phyloP scores from a whole-genome alignment of 805 yeast genomes.

The Kazachstania taianensis region DNA sequence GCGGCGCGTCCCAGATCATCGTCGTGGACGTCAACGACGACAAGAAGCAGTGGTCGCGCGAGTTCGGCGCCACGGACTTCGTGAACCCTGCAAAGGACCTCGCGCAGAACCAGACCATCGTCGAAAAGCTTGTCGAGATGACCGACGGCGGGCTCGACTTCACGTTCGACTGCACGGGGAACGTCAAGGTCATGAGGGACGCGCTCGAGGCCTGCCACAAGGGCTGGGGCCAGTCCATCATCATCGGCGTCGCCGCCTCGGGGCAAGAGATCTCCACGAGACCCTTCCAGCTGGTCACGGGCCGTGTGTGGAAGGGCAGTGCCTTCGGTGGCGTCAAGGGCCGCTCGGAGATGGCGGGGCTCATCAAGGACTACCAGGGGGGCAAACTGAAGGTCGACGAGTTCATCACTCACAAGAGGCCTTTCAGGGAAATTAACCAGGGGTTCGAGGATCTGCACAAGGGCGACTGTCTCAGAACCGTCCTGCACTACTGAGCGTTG shows the following conservation, averaged over 20 bases:
- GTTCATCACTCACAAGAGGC: slow-evolving; percentile 84
- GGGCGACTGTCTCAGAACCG: slow-evolving; percentile 93
- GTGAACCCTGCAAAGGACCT: slow-evolving; percentile 67
- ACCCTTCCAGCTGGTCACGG: slow-evolving; percentile 98
- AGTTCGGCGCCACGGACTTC: slow-evolving; percentile 94
- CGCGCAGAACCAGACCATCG: slow-evolving; percentile 65
- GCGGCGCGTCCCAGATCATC: slow-evolving; percentile 72
- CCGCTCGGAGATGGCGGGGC: slow-evolving; percentile 84
- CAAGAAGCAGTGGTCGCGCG: slow-evolving; percentile 75
- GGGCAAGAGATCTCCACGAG: slow-evolving; percentile 94
- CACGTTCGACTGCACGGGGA: slow-evolving; percentile 98
- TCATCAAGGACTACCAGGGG: slow-evolving; percentile 73
- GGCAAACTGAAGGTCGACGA: slow-evolving; percentile 87
- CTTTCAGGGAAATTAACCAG: slow-evolving; percentile 64
- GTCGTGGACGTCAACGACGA: slow-evolving; percentile 80
- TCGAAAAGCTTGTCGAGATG: slow-evolving; percentile 71
- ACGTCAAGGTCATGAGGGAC: slow-evolving; percentile 85
- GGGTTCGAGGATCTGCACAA: slow-evolving; percentile 93
- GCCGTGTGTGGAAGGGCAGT: slow-evolving; percentile 97
- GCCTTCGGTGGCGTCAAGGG: slow-evolving; percentile 99
- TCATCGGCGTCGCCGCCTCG: slow-evolving; percentile 98
- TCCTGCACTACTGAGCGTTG: slow-evolving; percentile 35
- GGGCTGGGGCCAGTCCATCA: slow-evolving; percentile 96
- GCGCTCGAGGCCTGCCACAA: slow-evolving; percentile 97
- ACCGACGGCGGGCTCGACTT: slow-evolving; percentile 96